These are phyloP conservation scores for Thozetella sp. DNA, from an alignment of 495 filamentous ascomycete species.

Conservation along the genomic window DNA sequence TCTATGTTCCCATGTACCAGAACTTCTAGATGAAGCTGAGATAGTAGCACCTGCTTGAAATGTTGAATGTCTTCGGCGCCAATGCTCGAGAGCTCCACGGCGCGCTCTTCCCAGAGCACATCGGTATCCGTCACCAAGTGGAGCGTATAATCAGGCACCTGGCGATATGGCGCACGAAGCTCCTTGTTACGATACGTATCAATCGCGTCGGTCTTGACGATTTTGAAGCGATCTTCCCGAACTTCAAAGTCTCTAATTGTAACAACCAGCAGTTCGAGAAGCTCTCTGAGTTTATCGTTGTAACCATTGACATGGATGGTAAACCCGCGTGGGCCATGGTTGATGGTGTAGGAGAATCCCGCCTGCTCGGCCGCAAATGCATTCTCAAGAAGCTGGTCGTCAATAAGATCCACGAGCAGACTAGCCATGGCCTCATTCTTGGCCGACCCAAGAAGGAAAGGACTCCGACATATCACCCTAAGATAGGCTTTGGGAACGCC, in stretches of 20 bases:
- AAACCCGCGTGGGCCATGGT: conserved; percentile 69
- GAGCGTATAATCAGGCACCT: conserved; percentile 79
- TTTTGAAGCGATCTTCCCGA: conserved; percentile 81
- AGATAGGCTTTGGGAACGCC: conserved; percentile 96
- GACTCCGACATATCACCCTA: conserved; percentile 77
- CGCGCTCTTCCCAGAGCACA: conserved; percentile 80
- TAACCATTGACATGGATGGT: conserved; percentile 85
- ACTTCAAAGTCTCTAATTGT: conserved; percentile 86
- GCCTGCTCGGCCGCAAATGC: conserved; percentile 95
- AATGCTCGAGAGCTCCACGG: conserved; percentile 75
- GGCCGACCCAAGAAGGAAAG: conserved; percentile 74
- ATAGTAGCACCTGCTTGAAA: conserved; percentile 80
- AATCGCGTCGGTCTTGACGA: conserved; percentile 83
- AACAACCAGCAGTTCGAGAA: conserved; percentile 86
- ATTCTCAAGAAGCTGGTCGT: conserved; percentile 90
- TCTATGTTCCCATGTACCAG: conserved; percentile 92
- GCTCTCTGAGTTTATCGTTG: conserved; percentile 91
- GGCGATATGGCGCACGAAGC: conserved; percentile 83
- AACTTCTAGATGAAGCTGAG: conserved; percentile 85
- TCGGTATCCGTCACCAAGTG: conserved; percentile 77
- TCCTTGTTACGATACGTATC: conserved; percentile 83
- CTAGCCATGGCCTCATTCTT: conserved; percentile 74
- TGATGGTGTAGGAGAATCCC: conserved; percentile 81
- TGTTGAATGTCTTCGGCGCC: conserved; percentile 70
- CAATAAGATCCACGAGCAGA: conserved; percentile 83